phyloP scores from a whole-genome alignment of 352 stramenopile species.

The Phytophthora podocarpi region DNA sequence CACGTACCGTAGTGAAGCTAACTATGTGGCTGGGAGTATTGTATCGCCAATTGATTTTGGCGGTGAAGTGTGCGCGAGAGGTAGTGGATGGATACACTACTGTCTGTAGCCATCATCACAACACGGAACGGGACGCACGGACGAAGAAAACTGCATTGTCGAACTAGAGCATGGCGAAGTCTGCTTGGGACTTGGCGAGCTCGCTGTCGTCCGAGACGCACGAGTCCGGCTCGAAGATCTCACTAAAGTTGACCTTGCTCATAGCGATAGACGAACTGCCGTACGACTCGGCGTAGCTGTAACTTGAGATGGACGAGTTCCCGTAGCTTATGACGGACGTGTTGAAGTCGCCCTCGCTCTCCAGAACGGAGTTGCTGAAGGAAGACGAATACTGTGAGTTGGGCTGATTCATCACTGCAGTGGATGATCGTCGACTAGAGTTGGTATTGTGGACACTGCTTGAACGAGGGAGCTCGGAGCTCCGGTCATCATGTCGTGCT shows the following conservation, averaged over 20 bases:
- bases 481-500: slow-evolving; percentile 34
- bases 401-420: slow-evolving; percentile 38
- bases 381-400: slow-evolving; percentile 43
- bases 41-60: slow-evolving; percentile 15
- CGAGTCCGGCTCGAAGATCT: slow-evolving; percentile 52
- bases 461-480: slow-evolving; percentile 18
- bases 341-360: slow-evolving; percentile 26
- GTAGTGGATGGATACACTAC: slow-evolving; percentile 10
- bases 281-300: slow-evolving; percentile 49
- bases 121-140: slow-evolving; percentile 22
- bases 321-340: slow-evolving; percentile 34
- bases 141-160: slow-evolving; percentile 15
- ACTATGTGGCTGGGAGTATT: slow-evolving; percentile 26
- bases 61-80: slow-evolving; percentile 2
- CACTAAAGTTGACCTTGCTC: slow-evolving; percentile 76
- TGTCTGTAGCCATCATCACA: slow-evolving; percentile 11
- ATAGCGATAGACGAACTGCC: slow-evolving; percentile 57
- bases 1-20: too few species aligned
- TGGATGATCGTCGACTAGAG: slow-evolving; percentile 51
- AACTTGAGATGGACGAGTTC: slow-evolving; percentile 37
- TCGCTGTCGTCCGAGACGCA: slow-evolving; percentile 43
- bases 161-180: slow-evolving; percentile 64
- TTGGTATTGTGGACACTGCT: slow-evolving; percentile 16
- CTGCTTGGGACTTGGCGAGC: slow-evolving; percentile 44
- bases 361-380: slow-evolving; percentile 25